Evolutionary conservation across 306 rosid species (phyloP), one percentile per base, ranked within the genome.

Genomic region (Pyrus bretschneideri): DNA sequence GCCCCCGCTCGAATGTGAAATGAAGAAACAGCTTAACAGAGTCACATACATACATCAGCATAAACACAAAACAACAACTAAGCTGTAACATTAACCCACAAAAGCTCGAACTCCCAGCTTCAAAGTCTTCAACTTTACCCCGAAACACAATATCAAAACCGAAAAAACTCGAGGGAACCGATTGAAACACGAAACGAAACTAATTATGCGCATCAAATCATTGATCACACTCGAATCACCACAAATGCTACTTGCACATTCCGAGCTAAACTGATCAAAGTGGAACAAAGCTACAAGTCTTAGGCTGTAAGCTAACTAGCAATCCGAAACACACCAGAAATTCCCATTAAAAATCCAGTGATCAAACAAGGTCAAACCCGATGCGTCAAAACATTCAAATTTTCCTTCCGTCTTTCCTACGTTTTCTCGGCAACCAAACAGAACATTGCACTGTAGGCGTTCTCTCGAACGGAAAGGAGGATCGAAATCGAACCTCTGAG

Each of bases 341-440:
- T 21, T 72, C 35, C 29, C 35, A 72, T 35, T 31, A 67, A 76
- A 38, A 70, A 49, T 49, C 44, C n/a, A 65, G 29, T 22, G 14
- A 77, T 62, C 70, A 44, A 60, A 68, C 19, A 59, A 70, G 61
- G 57, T 58, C 62, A 69, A 60, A 61, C 30, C 49, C 77, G 66
- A 69, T 65, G 58, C 5, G 67, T 55, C 58, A 46, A 58, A 14
- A 71, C 44, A 66, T 81, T 72, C 65, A 67, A 44, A 61, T 9
- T 79, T 67, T 49, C 59, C 65, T 44, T 38, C 29, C 9, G 9
- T 54, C 65, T 49, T 77, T 68, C 38, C 70, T 59, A 55, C 19
- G 38, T 27, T 55, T 84, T 77, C 78, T 27, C 75, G 21, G 35
- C 57, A 86, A 54, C 81, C 82, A 81, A 86, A 49, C 78, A 64